These are phyloP conservation scores for Serpula lacrymans DNA, from an alignment of 768 basidiomycete genomes.

Conservation along the genomic window DNA sequence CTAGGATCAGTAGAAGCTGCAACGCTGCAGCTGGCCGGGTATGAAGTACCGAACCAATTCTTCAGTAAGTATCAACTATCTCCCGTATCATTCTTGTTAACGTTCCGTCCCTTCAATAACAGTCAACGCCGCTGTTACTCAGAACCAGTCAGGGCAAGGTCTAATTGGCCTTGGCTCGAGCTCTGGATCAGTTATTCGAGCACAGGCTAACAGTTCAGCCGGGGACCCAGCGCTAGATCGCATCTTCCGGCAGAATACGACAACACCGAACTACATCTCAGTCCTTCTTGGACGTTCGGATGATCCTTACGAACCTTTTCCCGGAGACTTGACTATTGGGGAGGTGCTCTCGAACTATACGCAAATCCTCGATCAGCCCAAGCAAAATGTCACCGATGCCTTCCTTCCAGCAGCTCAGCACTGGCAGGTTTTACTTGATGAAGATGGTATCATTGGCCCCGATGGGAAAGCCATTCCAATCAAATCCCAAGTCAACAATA, in stretches of 20 bases:
- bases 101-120: conserved; percentile 5
- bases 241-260: conserved; percentile 57
- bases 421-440: conserved; percentile 62
- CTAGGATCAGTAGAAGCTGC: conserved; percentile 28
- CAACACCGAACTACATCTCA: conserved; percentile 59
- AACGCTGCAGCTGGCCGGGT: conserved; percentile 29
- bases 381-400: conserved; percentile 44
- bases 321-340: conserved; percentile 62
- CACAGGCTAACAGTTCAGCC: conserved; percentile 25
- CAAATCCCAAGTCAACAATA: conserved; percentile 42
- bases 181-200: conserved; percentile 46
- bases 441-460: conserved; percentile 59
- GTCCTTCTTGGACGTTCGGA: conserved; percentile 60
- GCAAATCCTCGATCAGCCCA: conserved; percentile 47
- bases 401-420: conserved; percentile 49
- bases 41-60: conserved; percentile 46
- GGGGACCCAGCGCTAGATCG: conserved; percentile 60
- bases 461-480: conserved; percentile 50
- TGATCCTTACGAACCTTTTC: conserved; percentile 48
- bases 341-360: conserved; percentile 50
- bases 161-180: conserved; percentile 62
- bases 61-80: conserved; percentile 7
- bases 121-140: neutral
- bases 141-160: conserved; percentile 25
- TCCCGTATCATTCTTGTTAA: conserved; percentile 11